These are phyloP conservation scores for Fusarium ramigenum DNA, from an alignment of 2,329 filamentous ascomycete genomes.

Conservation along the genomic window DNA sequence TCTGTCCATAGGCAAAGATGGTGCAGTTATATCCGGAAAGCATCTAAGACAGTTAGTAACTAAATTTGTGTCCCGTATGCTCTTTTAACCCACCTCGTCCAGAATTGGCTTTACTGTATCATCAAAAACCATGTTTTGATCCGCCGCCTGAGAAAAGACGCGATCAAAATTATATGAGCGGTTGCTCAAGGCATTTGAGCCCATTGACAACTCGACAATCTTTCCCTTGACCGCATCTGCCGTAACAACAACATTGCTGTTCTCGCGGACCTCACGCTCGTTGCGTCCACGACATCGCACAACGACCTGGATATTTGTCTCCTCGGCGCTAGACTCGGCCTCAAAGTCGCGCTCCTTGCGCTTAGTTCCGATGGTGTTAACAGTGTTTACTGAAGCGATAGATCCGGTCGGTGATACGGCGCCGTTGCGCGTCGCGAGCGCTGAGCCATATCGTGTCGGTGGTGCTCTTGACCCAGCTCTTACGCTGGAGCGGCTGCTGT, in stretches of 20 bases:
- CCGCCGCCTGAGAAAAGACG: slow-evolving; percentile 93
- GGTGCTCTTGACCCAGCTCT: slow-evolving; percentile 39
- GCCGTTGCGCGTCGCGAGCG: slow-evolving; percentile 44
- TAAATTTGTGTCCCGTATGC: not conserved
- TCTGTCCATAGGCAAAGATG: slow-evolving; percentile 98
- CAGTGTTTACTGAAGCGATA: slow-evolving; percentile 66
- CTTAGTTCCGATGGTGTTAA: slow-evolving; percentile 72
- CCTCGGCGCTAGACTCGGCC: slow-evolving; percentile 69
- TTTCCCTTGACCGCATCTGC: slow-evolving; percentile 91
- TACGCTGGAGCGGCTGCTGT: slow-evolving; percentile 36
- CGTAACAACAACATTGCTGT: slow-evolving; percentile 89
- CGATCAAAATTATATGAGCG: slow-evolving; percentile 98
- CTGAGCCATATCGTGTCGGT: slow-evolving; percentile 39
- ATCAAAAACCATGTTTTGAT: slow-evolving; percentile 93
- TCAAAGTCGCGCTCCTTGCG: slow-evolving; percentile 90
- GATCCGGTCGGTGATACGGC: slow-evolving; percentile 78
- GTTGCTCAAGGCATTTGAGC: slow-evolving; percentile 89
- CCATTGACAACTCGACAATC: slow-evolving; percentile 88
- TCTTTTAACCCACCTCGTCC: slow-evolving; percentile 74
- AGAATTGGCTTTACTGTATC: slow-evolving; percentile 94
- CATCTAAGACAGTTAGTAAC: slow-evolving; percentile 67
- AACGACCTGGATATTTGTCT: slow-evolving; percentile 98
- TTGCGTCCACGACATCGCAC: slow-evolving; percentile 93
- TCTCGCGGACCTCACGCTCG: slow-evolving; percentile 91
- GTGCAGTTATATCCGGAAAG: slow-evolving; percentile 96